These are phyloP conservation scores for Wickerhamia fluorescens DNA, from an alignment of 805 yeast genomes.

Conservation along the genomic window DNA sequence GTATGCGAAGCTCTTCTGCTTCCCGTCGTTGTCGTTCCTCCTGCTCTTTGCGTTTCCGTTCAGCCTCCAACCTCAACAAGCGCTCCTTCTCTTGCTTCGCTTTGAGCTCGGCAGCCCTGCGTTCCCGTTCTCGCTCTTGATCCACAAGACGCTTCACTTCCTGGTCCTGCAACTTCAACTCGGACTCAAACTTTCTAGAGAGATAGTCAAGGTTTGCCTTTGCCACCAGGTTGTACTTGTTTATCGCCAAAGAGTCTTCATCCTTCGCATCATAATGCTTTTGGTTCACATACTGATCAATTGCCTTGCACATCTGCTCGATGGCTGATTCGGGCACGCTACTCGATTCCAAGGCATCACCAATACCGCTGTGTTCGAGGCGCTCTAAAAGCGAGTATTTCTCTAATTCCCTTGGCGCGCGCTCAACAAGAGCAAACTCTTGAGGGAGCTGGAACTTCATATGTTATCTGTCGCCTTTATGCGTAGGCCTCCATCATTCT, in stretches of 20 bases:
- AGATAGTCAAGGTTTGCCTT: constrained; percentile 16
- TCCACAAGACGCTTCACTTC: constrained; percentile 5
- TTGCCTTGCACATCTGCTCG: too few relatives aligned
- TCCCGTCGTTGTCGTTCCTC: constrained; percentile 4
- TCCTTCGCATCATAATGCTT: constrained; percentile 1
- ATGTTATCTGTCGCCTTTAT: too few relatives aligned
- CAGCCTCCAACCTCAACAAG: too few relatives aligned
- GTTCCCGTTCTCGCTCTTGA: constrained; percentile 5
- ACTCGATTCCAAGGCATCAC: too few relatives aligned
- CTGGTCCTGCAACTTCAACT: constrained; percentile 6
- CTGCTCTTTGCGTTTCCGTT: constrained; percentile 9
- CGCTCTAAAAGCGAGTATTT: too few relatives aligned
- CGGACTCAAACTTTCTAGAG: constrained; percentile 13
- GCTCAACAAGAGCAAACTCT: too few relatives aligned
- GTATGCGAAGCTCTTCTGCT: constrained; percentile 2
- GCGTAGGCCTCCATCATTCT: too few relatives aligned
- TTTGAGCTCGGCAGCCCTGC: constrained; percentile 6
- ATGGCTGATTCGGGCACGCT: too few relatives aligned
- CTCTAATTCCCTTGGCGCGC: too few relatives aligned
- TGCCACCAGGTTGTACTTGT: constrained; percentile 12
- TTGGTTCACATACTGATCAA: too few relatives aligned
- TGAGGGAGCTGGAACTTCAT: too few relatives aligned
- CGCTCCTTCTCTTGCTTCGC: constrained; percentile 9
- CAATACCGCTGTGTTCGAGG: too few relatives aligned
- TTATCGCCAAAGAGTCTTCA: constrained; percentile 2